These are phyloP conservation scores for Pyracantha coccinea DNA, from an alignment of 331 rosid genomes.

Conservation along the genomic window DNA sequence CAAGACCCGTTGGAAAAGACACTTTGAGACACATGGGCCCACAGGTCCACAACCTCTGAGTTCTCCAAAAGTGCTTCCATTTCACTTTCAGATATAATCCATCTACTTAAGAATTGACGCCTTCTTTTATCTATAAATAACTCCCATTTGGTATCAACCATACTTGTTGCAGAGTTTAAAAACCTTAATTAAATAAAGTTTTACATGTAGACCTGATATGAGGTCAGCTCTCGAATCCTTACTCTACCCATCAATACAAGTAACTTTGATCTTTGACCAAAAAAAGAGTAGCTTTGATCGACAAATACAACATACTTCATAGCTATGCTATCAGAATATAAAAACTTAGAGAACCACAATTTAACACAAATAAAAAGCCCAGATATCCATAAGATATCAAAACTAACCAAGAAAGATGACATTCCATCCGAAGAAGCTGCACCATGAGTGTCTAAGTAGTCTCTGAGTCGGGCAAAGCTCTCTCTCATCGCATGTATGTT, in stretches of 20 bases:
- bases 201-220: too few species aligned
- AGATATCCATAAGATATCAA: conserved; percentile 9
- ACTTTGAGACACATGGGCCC: not conserved
- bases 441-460: conserved; percentile 84
- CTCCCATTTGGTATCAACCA: not conserved
- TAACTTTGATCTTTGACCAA: not conserved
- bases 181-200: too few species aligned
- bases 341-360: not conserved
- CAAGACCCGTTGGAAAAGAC: not conserved
- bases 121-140: not conserved
- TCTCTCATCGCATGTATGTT: conserved; percentile 98
- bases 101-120: not conserved
- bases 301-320: not conserved
- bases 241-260: not conserved
- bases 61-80: not conserved
- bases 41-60: not conserved
- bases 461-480: conserved; percentile 89
- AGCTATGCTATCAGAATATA: not conserved
- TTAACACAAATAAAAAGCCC: not conserved
- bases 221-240: too few species aligned
- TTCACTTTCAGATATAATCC: not conserved
- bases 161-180: not conserved
- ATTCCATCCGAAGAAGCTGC: conserved; percentile 88
- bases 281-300: not conserved
- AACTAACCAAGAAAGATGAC: conserved; percentile 92